phyloP scores from a whole-genome alignment of 2,329 filamentous ascomycete species.

The Xylariaceae sp. region DNA sequence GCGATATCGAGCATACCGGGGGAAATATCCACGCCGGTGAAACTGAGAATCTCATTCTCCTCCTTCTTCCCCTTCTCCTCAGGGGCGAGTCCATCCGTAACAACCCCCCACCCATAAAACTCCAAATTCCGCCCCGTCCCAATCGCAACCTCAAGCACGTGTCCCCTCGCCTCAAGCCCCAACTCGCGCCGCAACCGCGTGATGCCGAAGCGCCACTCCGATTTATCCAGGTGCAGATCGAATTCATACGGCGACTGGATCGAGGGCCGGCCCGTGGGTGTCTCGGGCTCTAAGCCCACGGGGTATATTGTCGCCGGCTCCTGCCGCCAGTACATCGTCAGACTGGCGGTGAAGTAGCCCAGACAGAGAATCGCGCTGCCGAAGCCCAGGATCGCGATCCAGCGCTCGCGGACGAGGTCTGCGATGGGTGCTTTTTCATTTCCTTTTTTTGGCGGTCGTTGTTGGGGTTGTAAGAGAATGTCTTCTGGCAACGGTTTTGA shows the following conservation, averaged over 20 bases:
- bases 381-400: conserved; percentile 44
- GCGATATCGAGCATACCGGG: conserved; percentile 56
- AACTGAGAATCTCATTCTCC: conserved; percentile 43
- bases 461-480: background rate
- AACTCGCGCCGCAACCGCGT: conserved; percentile 45
- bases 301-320: conserved; percentile 27
- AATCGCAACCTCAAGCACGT: conserved; percentile 59
- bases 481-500: background rate
- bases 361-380: conserved; percentile 42
- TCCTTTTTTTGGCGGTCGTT: background rate
- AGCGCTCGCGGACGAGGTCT: conserved; percentile 32
- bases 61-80: conserved; percentile 14
- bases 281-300: conserved; percentile 33
- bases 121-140: conserved; percentile 58
- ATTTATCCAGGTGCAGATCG: conserved; percentile 52
- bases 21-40: conserved; percentile 59
- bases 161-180: conserved; percentile 44
- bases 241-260: conserved; percentile 50
- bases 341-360: conserved; percentile 42
- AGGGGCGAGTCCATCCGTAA: conserved; percentile 20
- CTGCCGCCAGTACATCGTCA: conserved; percentile 23
- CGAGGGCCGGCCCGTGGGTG: conserved; percentile 46
- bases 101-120: conserved; percentile 51
- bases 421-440: conserved; percentile 16
- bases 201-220: conserved; percentile 54